A percentile compares a stretch with the other conserved stretches of the same genome.
Conservation (phyloP, 1,284 basidiomycete genomes). For the Heterobasidion parviporum region DNA sequence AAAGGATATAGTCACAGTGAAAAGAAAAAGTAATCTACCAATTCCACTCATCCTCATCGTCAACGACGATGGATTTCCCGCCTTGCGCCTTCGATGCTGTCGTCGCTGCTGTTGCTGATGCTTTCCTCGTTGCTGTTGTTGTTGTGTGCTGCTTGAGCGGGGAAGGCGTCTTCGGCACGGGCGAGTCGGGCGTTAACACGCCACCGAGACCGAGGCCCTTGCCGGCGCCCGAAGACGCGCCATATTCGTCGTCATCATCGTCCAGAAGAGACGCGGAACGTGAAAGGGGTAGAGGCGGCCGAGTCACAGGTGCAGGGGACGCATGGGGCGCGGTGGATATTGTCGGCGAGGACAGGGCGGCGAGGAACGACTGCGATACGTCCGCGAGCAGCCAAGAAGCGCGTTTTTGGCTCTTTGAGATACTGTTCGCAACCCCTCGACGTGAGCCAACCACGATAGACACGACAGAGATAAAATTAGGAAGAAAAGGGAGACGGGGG, state of each 20-base stretch:
- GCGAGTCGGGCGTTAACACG: slow-evolving; percentile 23
- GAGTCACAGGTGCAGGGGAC: not conserved
- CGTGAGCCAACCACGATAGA: not conserved
- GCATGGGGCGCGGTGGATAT: slow-evolving; percentile 9
- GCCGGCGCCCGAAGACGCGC: slow-evolving; percentile 3
- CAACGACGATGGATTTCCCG: slow-evolving; percentile 17
- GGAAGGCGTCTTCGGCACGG: slow-evolving; percentile 7
- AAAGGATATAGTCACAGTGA: not conserved
- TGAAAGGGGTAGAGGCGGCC: slow-evolving; percentile 4
- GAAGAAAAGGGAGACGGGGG: not conserved
- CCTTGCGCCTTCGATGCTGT: not conserved
- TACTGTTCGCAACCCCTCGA: slow-evolving; percentile 23
- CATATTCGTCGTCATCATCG: slow-evolving; percentile 24
- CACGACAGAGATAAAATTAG: not conserved
- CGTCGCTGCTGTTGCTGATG: not conserved
- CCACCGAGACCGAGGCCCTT: slow-evolving; percentile 14
- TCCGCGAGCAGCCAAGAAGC: slow-evolving; percentile 60
- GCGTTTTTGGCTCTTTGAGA: slow-evolving; percentile 56
- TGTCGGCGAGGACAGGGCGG: slow-evolving; percentile 33
- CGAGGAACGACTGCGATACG: slow-evolving; percentile 48
- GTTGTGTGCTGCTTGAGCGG: slow-evolving; percentile 4
- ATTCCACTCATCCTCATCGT: slow-evolving; percentile 56
- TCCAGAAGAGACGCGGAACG: slow-evolving; percentile 28
- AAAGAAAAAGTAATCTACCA: slow-evolving; percentile 30
- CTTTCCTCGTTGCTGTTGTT: slow-evolving; percentile 3